phyloP scores from a whole-genome alignment of 2,329 filamentous ascomycete genomes.

The Pseudogymnoascus sp. region DNA sequence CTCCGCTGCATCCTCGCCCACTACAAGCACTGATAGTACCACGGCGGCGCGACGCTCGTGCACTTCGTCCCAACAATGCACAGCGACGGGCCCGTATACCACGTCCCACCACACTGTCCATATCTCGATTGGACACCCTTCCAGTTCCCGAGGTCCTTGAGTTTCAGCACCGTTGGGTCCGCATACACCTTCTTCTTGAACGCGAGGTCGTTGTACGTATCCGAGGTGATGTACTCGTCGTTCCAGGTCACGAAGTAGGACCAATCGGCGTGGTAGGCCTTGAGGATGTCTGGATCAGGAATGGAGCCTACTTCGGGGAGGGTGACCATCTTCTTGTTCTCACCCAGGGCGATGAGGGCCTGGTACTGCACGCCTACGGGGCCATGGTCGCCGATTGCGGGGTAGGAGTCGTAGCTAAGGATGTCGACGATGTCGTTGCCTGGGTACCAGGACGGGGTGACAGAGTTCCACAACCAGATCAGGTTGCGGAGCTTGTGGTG shows the following conservation, averaged over 20 bases:
- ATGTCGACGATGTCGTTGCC: constrained; percentile 39
- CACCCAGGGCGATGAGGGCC: constrained; percentile 33
- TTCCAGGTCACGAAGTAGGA: constrained; percentile 40
- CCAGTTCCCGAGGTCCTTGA: constrained; percentile 23
- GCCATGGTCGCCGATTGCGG: constrained; percentile 24
- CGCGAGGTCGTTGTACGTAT: constrained; percentile 33
- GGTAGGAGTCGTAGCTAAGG: constrained; percentile 38
- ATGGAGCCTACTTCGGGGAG: constrained; percentile 40
- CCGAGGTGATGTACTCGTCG: constrained; percentile 35
- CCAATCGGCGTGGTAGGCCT: constrained; percentile 40
- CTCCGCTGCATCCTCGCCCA: not conserved
- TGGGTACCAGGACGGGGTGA: constrained; percentile 39
- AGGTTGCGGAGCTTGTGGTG: constrained; percentile 39
- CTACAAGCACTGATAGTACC: not conserved
- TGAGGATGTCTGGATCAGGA: constrained; percentile 26
- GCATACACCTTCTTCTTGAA: constrained; percentile 31
- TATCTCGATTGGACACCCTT: constrained; percentile 13
- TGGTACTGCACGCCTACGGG: constrained; percentile 38
- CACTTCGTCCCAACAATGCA: not conserved
- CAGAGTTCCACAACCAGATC: constrained; percentile 43
- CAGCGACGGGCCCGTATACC: not conserved
- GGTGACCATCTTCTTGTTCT: constrained; percentile 40
- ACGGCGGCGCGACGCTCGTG: not conserved
- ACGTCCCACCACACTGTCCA: not conserved
- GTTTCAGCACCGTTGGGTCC: constrained; percentile 21